phyloP scores from a whole-genome alignment of 169 alveolate genomes.

The Plasmodium ovale region DNA sequence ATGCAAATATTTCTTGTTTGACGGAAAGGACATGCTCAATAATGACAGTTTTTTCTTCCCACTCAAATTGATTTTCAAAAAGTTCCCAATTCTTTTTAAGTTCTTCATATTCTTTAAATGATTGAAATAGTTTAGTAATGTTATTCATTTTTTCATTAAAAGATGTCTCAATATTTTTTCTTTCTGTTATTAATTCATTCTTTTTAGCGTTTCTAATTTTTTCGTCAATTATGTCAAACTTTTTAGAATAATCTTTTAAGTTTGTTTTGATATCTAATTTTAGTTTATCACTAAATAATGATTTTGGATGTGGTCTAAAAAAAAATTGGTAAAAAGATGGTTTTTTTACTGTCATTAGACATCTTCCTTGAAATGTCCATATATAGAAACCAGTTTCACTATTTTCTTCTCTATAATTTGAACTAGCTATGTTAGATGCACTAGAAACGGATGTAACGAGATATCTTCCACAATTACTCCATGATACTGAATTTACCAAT shows the following conservation, averaged over 20 bases:
- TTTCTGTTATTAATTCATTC: constrained; percentile 76
- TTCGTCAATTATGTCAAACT: constrained; percentile 85
- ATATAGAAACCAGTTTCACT: constrained; percentile 89
- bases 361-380: constrained; percentile 93
- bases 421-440: neutral
- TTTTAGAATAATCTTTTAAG: constrained; percentile 87
- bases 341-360: constrained; percentile 84
- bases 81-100: constrained; percentile 81
- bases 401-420: constrained; percentile 75
- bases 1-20: constrained; percentile 64
- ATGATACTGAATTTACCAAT: constrained; percentile 88
- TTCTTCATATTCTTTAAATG: constrained; percentile 70
- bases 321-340: constrained; percentile 89
- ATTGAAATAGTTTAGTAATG: constrained; percentile 37
- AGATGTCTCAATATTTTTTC: constrained; percentile 60
- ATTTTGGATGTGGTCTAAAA: constrained; percentile 93
- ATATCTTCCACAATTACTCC: constrained; percentile 93
- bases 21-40: constrained; percentile 63
- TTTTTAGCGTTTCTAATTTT: constrained; percentile 84
- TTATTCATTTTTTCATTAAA: constrained; percentile 50
- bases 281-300: constrained; percentile 84
- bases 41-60: constrained; percentile 79
- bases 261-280: constrained; percentile 89
- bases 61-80: constrained; percentile 79
- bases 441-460: constrained; percentile 85